Base-by-base conservation (phyloP, 2,329 filamentous ascomycete species). In the Epichloe brachyelytri region DNA sequence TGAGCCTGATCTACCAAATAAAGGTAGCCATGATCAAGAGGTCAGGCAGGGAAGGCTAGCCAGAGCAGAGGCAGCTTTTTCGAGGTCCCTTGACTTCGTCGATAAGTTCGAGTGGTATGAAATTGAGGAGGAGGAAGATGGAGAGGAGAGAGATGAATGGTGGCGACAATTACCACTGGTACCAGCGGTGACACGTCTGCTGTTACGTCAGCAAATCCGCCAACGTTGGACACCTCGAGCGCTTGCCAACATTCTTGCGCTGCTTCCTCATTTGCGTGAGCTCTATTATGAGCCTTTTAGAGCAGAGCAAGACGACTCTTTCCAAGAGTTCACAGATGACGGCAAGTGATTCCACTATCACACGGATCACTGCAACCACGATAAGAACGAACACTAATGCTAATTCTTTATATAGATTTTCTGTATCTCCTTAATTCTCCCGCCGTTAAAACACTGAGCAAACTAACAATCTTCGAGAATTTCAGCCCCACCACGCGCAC, bases 191-290 rank as follows among this genome's bases (percentile, higher is more conserved):
- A 59, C 56, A 37, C 56, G 54, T 52, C 55, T 69, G 49, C 62
- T 69, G 45, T 53, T 70, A 52, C 66, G 67, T 43, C 65, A 65
- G 54, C 68, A 69, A 54, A 68, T 54, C 54, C 63, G 65, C 51
- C 60, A 64, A 54, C 58, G 62, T 59, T 69, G 64, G 64, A 63
- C 62, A 48, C 62, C 60, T 37, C 20, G 47, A 20, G 55, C 61
- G 34, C 58, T 69, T 26, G 56, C 57, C 33, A 55, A 63, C 14
- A 66, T 70, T 57, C 56, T 69, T 52, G 54, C 62, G 11, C 62
- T 61, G 44, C 60, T 69, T 52, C 63, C 67, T 14, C 62, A 59
- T 50, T 51, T 71, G 48, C 59, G 63, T 55, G 63, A 71, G 54
- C 55, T 71, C 55, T 60, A 61, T 49, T 69, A 67, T 55, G 65